phyloP scores from a whole-genome alignment of 176 grass and related monocot genomes.

The Thinopyrum elongatum region DNA sequence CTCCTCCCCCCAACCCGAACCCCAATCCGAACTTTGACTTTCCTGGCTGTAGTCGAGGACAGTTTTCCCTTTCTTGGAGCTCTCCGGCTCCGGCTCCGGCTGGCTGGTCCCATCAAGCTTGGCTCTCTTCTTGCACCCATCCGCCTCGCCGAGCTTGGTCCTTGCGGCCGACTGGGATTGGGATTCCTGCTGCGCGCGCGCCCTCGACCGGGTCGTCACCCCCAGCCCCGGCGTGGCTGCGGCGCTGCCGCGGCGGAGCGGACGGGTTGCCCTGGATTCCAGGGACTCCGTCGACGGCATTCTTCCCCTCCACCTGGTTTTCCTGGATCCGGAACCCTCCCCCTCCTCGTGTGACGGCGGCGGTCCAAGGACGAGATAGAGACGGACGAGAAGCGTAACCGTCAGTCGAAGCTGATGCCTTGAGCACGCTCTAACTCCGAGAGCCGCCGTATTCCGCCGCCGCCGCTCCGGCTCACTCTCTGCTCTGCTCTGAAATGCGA shows the following conservation, averaged over 20 bases:
- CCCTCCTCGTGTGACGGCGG: no score
- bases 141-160: not conserved
- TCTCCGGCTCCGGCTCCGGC: not conserved
- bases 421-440: no score
- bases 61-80: not conserved
- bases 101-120: not conserved
- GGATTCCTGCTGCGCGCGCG: not conserved
- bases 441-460: no score
- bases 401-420: no score
- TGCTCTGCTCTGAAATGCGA: no score
- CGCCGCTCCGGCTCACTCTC: no score
- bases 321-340: not conserved
- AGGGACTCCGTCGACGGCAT: not conserved
- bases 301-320: not conserved
- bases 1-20: not conserved
- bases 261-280: not conserved
- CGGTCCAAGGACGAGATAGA: no score
- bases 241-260: not conserved
- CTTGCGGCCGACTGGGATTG: not conserved
- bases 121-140: not conserved
- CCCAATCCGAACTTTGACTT: not conserved
- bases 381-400: no score
- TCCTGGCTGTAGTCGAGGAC: not conserved
- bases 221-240: not conserved
- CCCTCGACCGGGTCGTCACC: conserved; percentile 1